Evolutionary conservation across 805 yeast genomes (phyloP), one percentile per base, ranked within the genome.

Genomic region (Spathaspora girioi): DNA sequence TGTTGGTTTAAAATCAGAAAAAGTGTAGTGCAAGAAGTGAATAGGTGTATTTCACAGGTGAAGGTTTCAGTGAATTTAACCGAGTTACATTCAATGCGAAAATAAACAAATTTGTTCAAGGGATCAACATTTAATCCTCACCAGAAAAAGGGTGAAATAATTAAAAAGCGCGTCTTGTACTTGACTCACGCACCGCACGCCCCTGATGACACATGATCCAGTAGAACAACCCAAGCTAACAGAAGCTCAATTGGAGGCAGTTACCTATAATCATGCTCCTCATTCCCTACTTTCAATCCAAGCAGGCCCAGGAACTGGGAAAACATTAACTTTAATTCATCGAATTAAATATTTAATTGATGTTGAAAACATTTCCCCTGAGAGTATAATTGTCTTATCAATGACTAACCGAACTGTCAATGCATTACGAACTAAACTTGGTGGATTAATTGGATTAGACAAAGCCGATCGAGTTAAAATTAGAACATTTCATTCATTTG

Each of bases 221-320:
- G 7, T 3, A 40, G 18, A 18, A 20, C 15, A 5, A 40, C 43
- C 14, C 18, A 5, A 27, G 12, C 29, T 40, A 11, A 81, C 86
- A 0, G 65, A 64, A 2, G 62, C 78, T 0, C 90, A 84, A 60
- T 52, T 58, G 45, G 60, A 62, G 14, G 79, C 82, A 5, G 78
- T 84, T 9, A 59, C 65, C 1, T 64, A 65, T 50, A 79, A 82
- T 1, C 62, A 70, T 5, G 60, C 53, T 5, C 68, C 71, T 7
- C 62, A 69, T 15, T 65, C 73, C 7, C 66, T 84, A 0, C 63
- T 86, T 5, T 72, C 79, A 38, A 71, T 86, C 1, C 68, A 75
- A 8, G 87, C 91, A 0, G 90, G 90, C 0, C 90, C 92, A 0
- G 91, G 92, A 3, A 78, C 87, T 8, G 92, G 93, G 2, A 86